phyloP scores from a whole-genome alignment of 2,329 filamentous ascomycete genomes.

The Fusarium sublunatum region DNA sequence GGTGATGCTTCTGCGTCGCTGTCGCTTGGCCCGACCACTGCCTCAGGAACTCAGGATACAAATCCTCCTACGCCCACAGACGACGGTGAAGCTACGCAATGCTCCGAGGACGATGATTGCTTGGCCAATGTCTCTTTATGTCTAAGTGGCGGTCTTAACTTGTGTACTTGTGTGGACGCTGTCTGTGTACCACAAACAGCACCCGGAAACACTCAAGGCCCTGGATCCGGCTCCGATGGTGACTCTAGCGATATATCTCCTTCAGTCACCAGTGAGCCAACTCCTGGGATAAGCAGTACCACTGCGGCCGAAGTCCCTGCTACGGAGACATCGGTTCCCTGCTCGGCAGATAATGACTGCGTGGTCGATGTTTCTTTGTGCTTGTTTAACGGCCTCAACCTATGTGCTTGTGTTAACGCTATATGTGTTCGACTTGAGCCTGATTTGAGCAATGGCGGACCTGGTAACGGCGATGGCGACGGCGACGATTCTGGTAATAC shows the following conservation, averaged over 20 bases:
- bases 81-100: background rate
- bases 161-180: slow-evolving; percentile 17
- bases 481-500: background rate
- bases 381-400: background rate
- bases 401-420: slow-evolving; percentile 5
- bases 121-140: slow-evolving; percentile 6
- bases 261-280: background rate
- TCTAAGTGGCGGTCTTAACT: background rate
- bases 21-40: background rate
- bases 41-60: background rate
- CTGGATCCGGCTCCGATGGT: background rate
- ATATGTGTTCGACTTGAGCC: slow-evolving; percentile 1
- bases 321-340: background rate
- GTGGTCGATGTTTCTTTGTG: slow-evolving; percentile 2
- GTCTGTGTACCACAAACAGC: slow-evolving; percentile 11
- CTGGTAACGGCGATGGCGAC: background rate
- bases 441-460: background rate
- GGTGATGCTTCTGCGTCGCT: background rate
- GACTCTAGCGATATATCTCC: background rate
- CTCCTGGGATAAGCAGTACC: background rate
- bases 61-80: background rate
- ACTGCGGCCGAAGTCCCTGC: background rate
- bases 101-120: slow-evolving; percentile 13
- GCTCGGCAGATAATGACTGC: slow-evolving; percentile 7
- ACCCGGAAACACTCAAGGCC: background rate